phyloP scores from a whole-genome alignment of 495 filamentous ascomycete genomes.

The Aspergillus cristatus region DNA sequence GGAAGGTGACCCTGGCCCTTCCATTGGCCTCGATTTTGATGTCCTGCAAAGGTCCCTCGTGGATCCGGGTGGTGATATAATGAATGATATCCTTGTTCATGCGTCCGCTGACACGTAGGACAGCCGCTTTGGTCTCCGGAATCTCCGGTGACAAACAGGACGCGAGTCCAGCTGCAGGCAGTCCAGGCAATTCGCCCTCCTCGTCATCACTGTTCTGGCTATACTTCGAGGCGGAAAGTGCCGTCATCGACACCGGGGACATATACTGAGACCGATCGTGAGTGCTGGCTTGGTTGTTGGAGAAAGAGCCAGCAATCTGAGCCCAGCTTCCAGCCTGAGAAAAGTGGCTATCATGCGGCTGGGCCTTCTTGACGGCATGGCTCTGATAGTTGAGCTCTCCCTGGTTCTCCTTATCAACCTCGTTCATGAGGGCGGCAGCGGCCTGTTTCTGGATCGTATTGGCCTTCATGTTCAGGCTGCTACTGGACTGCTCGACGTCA shows the following conservation, averaged over 20 bases:
- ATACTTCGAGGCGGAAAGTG: conserved; percentile 10
- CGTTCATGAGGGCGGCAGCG: conserved; percentile 7
- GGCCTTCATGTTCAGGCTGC: background rate
- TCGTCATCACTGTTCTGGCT: conserved; percentile 12
- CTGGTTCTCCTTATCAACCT: conserved; percentile 8
- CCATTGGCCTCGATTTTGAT: conserved; percentile 16
- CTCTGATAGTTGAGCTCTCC: background rate
- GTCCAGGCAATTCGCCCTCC: background rate
- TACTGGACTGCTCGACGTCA: background rate
- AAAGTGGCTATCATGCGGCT: conserved; percentile 1
- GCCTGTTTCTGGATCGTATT: conserved; percentile 8
- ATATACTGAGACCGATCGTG: conserved; percentile 9
- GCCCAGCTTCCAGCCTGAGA: conserved; percentile 14
- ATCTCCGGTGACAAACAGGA: conserved; percentile 2
- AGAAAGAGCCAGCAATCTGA: conserved; percentile 10
- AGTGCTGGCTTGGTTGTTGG: conserved; percentile 1
- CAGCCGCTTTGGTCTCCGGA: conserved; percentile 18
- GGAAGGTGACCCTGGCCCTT: conserved; percentile 18
- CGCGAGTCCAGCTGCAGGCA: background rate
- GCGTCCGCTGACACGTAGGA: conserved; percentile 17
- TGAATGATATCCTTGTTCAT: conserved; percentile 11
- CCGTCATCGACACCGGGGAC: conserved; percentile 7
- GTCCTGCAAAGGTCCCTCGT: conserved; percentile 24
- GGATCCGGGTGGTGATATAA: conserved; percentile 20
- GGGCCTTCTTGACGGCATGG: conserved; percentile 2